Percentiles rank a stretch among this genome's conserved stretches.
These are phyloP conservation scores for Geranomyces michiganensis DNA, from an alignment of 192 early-diverging fungal genomes.

Conservation along the genomic window DNA sequence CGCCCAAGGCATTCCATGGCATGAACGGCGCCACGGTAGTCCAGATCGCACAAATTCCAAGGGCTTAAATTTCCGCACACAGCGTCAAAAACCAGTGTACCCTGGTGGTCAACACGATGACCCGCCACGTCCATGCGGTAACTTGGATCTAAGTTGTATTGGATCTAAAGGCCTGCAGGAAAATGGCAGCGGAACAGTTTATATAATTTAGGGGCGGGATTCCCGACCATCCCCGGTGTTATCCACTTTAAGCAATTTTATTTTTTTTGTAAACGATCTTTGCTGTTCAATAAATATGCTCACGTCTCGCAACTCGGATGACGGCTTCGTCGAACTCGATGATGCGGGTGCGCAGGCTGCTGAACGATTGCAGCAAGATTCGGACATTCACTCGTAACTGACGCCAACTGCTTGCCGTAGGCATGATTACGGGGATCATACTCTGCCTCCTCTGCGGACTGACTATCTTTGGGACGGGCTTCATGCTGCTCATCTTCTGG, in stretches of 20 bases:
- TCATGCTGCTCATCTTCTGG: background rate
- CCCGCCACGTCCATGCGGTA: too few relatives aligned
- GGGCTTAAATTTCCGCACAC: background rate
- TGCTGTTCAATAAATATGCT: background rate
- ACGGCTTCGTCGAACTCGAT: background rate
- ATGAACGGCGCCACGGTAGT: too few relatives aligned
- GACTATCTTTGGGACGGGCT: background rate
- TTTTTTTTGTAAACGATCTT: background rate
- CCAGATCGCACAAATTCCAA: too few relatives aligned
- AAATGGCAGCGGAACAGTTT: too few relatives aligned
- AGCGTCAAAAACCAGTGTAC: constrained; percentile 1
- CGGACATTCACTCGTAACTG: background rate
- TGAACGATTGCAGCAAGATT: background rate
- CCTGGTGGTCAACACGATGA: too few relatives aligned
- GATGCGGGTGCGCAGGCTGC: background rate
- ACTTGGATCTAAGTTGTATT: background rate
- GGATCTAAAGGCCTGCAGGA: background rate
- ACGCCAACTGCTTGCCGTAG: background rate
- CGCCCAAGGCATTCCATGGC: too few relatives aligned
- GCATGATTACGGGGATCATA: background rate
- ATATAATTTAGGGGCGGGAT: too few relatives aligned
- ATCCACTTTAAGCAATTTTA: too few relatives aligned
- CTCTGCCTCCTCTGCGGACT: constrained; percentile 1
- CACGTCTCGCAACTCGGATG: background rate
- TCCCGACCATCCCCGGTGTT: too few relatives aligned